Percentiles rank a stretch among this genome's conserved stretches.
Evolutionary conservation across 2,329 filamentous ascomycete genomes (phyloP).

Genomic region (Geosmithia putterillii): DNA sequence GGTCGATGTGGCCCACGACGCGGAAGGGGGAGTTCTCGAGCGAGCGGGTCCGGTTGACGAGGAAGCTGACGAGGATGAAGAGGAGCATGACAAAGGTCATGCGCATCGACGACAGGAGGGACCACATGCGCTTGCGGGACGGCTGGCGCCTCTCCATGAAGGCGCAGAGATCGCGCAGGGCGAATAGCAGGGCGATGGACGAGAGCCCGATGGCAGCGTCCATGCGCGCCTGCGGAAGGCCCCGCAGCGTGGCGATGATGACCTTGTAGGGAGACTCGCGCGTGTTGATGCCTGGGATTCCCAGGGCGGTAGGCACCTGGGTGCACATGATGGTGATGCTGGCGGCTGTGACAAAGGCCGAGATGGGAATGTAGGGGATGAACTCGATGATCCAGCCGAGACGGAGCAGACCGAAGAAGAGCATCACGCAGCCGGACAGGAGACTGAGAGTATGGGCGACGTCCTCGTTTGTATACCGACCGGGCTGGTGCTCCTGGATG

Average conservation of each 20-base stretch:
- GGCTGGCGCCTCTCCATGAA: constrained; percentile 50
- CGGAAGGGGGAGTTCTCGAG: constrained; percentile 39
- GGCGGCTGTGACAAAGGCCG: constrained; percentile 37
- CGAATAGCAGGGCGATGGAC: constrained; percentile 53
- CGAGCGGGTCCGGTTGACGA: constrained; percentile 44
- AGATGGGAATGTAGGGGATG: constrained; percentile 35
- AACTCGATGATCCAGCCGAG: constrained; percentile 38
- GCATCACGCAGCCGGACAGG: constrained; percentile 28
- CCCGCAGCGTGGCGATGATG: constrained; percentile 28
- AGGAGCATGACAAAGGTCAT: constrained; percentile 65
- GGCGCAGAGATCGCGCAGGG: constrained; percentile 48
- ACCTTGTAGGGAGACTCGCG: constrained; percentile 30
- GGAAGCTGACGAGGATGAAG: constrained; percentile 61
- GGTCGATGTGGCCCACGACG: constrained; percentile 54
- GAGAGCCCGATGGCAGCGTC: constrained; percentile 64
- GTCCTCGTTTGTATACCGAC: constrained; percentile 21
- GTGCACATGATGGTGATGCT: constrained; percentile 37
- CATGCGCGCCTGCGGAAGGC: constrained; percentile 31
- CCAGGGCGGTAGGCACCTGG: constrained; percentile 30
- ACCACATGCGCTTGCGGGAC: constrained; percentile 49
- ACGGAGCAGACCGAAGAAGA: constrained; percentile 32
- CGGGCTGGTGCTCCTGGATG: constrained; percentile 20
- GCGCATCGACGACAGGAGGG: constrained; percentile 62
- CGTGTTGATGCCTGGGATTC: constrained; percentile 29
- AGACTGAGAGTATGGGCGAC: constrained; percentile 32